A percentile compares a stretch with the other conserved stretches of the same genome.
Evolutionary conservation across 108 stramenopile species (phyloP).

Genomic region (Chaetoceros muelleri): DNA sequence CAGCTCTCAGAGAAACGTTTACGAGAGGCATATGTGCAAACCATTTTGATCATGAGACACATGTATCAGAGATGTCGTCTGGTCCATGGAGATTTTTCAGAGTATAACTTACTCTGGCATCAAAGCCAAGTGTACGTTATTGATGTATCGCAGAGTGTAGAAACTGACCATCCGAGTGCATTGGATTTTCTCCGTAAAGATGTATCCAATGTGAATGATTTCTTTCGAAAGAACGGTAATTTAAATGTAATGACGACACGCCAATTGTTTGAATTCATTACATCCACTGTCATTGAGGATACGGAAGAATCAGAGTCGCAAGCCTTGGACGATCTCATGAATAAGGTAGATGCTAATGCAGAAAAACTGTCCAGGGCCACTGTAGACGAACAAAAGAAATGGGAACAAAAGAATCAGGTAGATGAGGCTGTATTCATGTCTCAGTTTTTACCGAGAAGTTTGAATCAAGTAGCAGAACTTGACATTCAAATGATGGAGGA

Average conservation of each 20-base stretch:
- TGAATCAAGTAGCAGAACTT: conserved; percentile 83
- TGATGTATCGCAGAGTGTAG: conserved; percentile 96
- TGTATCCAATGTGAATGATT: conserved; percentile 91
- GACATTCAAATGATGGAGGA: conserved; percentile 71
- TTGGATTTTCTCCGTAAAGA: conserved; percentile 96
- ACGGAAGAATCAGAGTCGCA: conserved; percentile 41
- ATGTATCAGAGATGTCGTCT: conserved; percentile 84
- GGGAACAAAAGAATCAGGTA: conserved; percentile 58
- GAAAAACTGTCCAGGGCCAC: conserved; percentile 20
- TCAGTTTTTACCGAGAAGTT: conserved; percentile 76
- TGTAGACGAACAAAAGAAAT: conserved; percentile 42
- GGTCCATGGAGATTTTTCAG: conserved; percentile 89
- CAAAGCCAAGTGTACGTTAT: conserved; percentile 86
- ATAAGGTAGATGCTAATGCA: conserved; percentile 30
- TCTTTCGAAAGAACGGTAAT: conserved; percentile 80
- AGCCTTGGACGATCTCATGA: conserved; percentile 50
- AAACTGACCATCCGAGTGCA: conserved; percentile 92
- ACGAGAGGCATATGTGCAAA: conserved; percentile 79
- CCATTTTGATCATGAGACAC: conserved; percentile 75
- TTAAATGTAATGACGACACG: conserved; percentile 79
- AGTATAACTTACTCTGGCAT: conserved; percentile 97
- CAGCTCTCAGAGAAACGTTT: conserved; percentile 44
- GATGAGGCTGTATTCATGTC: conserved; percentile 91
- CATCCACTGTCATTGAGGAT: conserved; percentile 28
- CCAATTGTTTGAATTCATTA: conserved; percentile 84